Base-by-base conservation (phyloP, 192 early-diverging fungal genomes). In the Backusella tarrabulga region DNA sequence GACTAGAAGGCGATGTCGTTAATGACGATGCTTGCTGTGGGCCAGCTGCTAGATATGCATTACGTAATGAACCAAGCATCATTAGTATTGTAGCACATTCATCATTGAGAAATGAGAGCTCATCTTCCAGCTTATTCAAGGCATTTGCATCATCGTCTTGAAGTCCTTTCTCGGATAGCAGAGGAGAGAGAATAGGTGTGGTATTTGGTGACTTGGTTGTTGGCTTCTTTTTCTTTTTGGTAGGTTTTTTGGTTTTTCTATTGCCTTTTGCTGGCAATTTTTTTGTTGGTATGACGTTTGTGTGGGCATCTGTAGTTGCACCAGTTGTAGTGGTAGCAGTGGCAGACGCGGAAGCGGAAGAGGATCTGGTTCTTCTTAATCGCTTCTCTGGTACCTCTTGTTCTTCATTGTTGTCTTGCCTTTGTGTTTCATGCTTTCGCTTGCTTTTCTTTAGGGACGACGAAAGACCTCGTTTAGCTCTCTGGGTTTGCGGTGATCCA, bases 41-140 rank as follows among this genome's bases (percentile, higher is more conserved):
- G 8, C 34, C 38, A 21, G 34, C 29, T 15, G 74, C 74, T 15
- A 75, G 15, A 42, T 71, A 79, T 17, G 77, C 77, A 68, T 74
- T 79, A 36, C 73, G 29, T 36, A 79, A 68, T 17, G 77, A 79
- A 26, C 75, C 77, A 35, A 79, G 29, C 56, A 79, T 72, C 42
- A 79, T 79, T 1, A 70, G 35, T 14, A 79, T 79, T 8, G 72
- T 70, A 1, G 66, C 77, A 40, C 72, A 74, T 23, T 69, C 73
- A 60, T 79, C 77, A 26, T 52, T 46, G 8, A 79, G 67, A 68
- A 74, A 79, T 1, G 40, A 52, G 4, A 78, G 71, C 4, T 73
- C 71, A 34, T 41, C 72, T 41, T 73, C 72, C 34, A 74, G 15
- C 3, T 34, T 32, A 36, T 40, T 21, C 19, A 74, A 15, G 7